phyloP scores from a whole-genome alignment of 768 basidiomycete genomes.

The Russula ochroleuca region DNA sequence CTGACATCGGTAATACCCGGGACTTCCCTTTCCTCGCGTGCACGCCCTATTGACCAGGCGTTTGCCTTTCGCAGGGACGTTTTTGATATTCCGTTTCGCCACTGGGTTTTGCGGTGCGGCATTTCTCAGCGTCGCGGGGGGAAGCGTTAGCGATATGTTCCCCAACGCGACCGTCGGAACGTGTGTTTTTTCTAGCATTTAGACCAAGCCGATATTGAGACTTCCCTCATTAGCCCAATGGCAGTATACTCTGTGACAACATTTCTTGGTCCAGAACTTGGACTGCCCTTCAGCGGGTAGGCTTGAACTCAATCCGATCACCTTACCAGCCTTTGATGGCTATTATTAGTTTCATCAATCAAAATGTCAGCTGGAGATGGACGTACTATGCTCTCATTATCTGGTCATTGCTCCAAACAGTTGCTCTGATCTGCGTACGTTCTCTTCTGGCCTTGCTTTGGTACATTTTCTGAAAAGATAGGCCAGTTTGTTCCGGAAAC shows the following conservation, averaged over 20 bases:
- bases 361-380: conserved; percentile 69
- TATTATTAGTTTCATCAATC: conserved; percentile 14
- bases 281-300: conserved; percentile 58
- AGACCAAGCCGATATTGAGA: neutral
- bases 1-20: conserved; percentile 50
- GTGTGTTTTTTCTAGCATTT: conserved; percentile 37
- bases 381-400: conserved; percentile 67
- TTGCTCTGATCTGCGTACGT: conserved; percentile 51
- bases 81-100: conserved; percentile 57
- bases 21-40: neutral
- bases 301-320: conserved; percentile 25
- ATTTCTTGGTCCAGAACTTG: conserved; percentile 52
- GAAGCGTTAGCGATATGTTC: conserved; percentile 41
- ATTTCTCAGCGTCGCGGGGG: conserved; percentile 60
- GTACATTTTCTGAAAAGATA: neutral
- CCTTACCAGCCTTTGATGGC: neutral
- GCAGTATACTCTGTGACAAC: conserved; percentile 49
- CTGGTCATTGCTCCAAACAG: conserved; percentile 59
- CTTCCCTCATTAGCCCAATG: conserved; percentile 44
- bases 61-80: conserved; percentile 42
- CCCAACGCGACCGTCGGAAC: conserved; percentile 51
- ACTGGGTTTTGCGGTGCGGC: conserved; percentile 54
- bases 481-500: conserved; percentile 70
- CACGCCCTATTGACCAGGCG: neutral
- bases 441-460: neutral